These are phyloP conservation scores for Cymbidium sinense DNA, from an alignment of 106 monocot genomes.

Conservation along the genomic window DNA sequence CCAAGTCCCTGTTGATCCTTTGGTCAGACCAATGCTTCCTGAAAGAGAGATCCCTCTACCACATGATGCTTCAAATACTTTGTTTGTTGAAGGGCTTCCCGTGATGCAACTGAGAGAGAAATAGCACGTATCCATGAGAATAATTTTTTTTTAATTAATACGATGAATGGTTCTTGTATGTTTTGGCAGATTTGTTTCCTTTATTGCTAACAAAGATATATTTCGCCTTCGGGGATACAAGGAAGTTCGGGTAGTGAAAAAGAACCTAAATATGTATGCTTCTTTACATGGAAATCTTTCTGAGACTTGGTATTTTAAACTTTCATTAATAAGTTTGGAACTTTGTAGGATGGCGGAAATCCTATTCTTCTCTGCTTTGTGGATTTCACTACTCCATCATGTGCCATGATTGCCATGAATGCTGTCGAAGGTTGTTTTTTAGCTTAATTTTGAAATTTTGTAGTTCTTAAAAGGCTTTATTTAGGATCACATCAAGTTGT, in stretches of 20 bases:
- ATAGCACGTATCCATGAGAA: constrained; percentile 42
- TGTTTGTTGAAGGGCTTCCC: constrained; percentile 42
- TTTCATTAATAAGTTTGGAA: constrained; percentile 3
- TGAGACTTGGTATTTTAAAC: background rate
- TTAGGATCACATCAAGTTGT: background rate
- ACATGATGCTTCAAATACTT: constrained; percentile 31
- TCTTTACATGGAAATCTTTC: background rate
- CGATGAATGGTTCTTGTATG: background rate
- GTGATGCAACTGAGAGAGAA: constrained; percentile 24
- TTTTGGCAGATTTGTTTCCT: constrained; percentile 12
- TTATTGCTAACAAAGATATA: constrained; percentile 31
- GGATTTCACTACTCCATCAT: constrained; percentile 40
- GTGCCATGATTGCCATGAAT: constrained; percentile 42
- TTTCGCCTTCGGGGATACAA: constrained; percentile 58
- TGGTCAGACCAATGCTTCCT: background rate
- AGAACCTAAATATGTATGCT: constrained; percentile 45
- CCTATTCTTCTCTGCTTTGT: constrained; percentile 57
- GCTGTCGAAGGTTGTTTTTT: constrained; percentile 41
- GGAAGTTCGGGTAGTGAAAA: constrained; percentile 59
- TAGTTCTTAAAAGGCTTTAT: background rate
- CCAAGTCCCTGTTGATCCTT: background rate
- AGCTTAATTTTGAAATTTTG: background rate
- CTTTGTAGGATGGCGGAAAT: constrained; percentile 44
- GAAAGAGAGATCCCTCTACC: constrained; percentile 21
- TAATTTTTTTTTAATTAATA: background rate